Conservation (phyloP, 1,139 yeast genomes). For the Chernovozyma aurita region DNA sequence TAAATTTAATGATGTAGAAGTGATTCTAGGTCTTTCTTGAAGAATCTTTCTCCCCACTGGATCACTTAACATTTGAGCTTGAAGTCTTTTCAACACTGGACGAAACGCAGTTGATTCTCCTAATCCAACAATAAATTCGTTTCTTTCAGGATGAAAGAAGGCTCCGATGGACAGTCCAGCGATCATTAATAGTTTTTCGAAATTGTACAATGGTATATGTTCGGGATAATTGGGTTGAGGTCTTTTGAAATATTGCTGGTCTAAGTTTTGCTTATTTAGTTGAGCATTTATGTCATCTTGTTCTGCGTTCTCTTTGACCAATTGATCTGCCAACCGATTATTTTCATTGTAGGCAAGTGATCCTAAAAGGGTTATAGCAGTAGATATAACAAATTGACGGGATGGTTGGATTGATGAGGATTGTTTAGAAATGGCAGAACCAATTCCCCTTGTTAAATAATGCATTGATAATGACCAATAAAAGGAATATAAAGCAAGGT, state of each 20-base stretch:
- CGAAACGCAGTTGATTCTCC: conserved; percentile 90
- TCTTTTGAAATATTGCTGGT: conserved; percentile 28
- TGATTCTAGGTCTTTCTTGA: conserved; percentile 77
- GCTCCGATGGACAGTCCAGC: conserved; percentile 82
- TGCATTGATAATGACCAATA: too few species aligned
- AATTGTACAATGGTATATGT: conserved; percentile 67
- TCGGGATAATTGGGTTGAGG: conserved; percentile 61
- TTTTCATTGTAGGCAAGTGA: conserved; percentile 42
- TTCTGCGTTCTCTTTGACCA: conserved; percentile 54
- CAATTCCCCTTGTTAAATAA: too few species aligned
- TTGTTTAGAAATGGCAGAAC: background rate
- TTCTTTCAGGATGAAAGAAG: conserved; percentile 73
- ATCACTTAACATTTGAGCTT: conserved; percentile 71
- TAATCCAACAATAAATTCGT: conserved; percentile 82
- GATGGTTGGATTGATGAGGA: background rate
- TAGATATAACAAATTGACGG: conserved; percentile 1
- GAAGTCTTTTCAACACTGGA: conserved; percentile 56
- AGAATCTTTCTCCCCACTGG: conserved; percentile 73
- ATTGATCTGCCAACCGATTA: conserved; percentile 51
- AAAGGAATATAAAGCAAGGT: too few species aligned
- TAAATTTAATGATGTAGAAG: conserved; percentile 64
- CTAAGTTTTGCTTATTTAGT: conserved; percentile 19
- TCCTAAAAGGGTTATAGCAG: conserved; percentile 13
- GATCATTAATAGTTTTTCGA: conserved; percentile 64
- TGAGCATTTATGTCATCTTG: conserved; percentile 9